Base-by-base conservation (phyloP, 1,139 yeast genomes). In the Suhomyces wounanorum region DNA sequence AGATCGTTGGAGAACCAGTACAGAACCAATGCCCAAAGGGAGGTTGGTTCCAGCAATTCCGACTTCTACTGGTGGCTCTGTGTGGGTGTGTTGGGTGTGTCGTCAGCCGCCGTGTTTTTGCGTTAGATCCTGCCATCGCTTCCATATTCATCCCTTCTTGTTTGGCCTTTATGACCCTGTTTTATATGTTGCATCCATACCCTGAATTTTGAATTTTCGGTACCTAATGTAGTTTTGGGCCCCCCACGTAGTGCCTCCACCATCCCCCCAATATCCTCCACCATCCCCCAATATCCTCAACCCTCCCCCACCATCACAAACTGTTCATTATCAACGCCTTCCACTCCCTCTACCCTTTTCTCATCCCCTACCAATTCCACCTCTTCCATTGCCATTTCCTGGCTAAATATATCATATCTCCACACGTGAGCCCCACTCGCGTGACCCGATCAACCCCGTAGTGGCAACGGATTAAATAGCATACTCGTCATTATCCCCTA, bases 1-100 rank as follows among this genome's bases (percentile, higher is more conserved):
- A 79, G 96, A 66, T 77, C 89, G 14, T 77, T 91, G 61, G 96
- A 89, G 62, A 91, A 91, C 72, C 83, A 83, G 68, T 83, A 82
- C 61, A 84, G 85, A 68, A 89, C 97, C 2, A 85, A 81, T 53
- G 97, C 97, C 2, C 76, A 79, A 31, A 78, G 77, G 58, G 77
- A 72, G 45, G 63, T 69, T 31, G 59, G 68, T 16, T 64, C 73
- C 51, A 78, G 82, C 48, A 56, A 53, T 43, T 78, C 73, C 60
- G 83, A 83, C 55, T 65, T 69, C 52, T 65, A 66, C 56, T 77
- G 81, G 81, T 77, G 79, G 77, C 46, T 64, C n/a, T 67, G 74
- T 8, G 77, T 73, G 10, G 66, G 55, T 1, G 61, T 57, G 13
- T 60, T 66, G 58, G 68, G 68, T 3, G 51, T 59, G 8, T 57